Conservation (phyloP, 495 filamentous ascomycete species). For the Haplographium delicatum region DNA sequence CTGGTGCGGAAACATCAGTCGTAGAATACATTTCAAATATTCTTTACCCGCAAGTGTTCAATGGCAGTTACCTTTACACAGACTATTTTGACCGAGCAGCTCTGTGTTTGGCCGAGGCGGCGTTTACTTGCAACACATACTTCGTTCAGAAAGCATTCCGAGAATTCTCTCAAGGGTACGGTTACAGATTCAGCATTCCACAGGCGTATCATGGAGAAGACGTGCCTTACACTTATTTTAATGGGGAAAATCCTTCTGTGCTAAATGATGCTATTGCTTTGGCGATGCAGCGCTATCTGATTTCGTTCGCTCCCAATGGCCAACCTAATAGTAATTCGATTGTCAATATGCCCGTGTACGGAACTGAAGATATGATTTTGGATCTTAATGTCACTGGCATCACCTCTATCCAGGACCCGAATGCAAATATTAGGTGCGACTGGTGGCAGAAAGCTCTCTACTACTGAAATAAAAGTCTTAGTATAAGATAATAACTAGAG, state of each 20-base stretch:
- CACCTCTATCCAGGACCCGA: constrained; percentile 16
- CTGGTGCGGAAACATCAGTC: neutral
- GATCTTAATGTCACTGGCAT: constrained; percentile 14
- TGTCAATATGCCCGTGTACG: constrained; percentile 17
- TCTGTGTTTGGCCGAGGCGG: constrained; percentile 32
- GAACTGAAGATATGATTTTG: constrained; percentile 11
- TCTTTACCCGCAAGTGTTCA: constrained; percentile 29
- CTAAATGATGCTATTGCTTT: constrained; percentile 40
- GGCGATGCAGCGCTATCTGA: constrained; percentile 56
- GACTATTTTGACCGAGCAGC: constrained; percentile 33
- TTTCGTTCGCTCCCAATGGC: constrained; percentile 40
- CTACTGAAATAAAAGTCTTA: too few species aligned
- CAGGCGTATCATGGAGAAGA: constrained; percentile 50
- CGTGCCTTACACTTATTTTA: constrained; percentile 48
- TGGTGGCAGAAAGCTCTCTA: constrained; percentile 41
- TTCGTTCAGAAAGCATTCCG: constrained; percentile 33
- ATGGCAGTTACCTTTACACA: constrained; percentile 37
- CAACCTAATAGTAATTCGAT: constrained; percentile 23
- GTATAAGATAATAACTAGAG: too few species aligned
- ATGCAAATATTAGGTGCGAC: constrained; percentile 29
- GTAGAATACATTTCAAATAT: neutral
- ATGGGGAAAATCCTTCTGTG: constrained; percentile 29
- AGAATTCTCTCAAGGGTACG: constrained; percentile 45
- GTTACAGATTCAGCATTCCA: constrained; percentile 55
- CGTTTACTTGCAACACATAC: constrained; percentile 45